phyloP scores from a whole-genome alignment of 345 rosid species.

The Camelina sativa region DNA sequence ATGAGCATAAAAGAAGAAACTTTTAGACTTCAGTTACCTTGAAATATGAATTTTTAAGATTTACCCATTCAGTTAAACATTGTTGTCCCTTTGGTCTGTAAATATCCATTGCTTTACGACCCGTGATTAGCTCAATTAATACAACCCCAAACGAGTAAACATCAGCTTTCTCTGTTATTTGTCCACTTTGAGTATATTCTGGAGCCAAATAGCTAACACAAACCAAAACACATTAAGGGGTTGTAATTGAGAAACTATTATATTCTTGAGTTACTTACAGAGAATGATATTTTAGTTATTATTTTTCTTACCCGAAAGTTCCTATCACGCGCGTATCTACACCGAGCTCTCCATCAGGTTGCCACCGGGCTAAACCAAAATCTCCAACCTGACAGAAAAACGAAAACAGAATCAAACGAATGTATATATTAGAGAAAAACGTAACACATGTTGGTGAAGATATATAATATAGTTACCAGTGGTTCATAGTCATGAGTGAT shows the following conservation, averaged over 20 bases:
- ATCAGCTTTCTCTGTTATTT: conserved; percentile 97
- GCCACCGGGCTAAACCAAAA: conserved; percentile 73
- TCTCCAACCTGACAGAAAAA: conserved; percentile 59
- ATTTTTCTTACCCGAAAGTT: conserved; percentile 54
- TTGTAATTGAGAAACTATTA: not conserved
- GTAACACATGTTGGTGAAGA: not conserved
- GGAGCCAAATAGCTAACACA: conserved; percentile 90
- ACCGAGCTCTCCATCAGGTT: conserved; percentile 59
- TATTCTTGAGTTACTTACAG: not conserved
- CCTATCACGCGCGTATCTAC: conserved; percentile 63
- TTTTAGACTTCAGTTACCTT: not conserved
- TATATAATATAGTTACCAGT: conserved; percentile 46
- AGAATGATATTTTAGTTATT: not conserved
- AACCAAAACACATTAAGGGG: not conserved
- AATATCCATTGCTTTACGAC: conserved; percentile 94
- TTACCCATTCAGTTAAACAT: conserved; percentile 96
- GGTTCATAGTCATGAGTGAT: conserved; percentile 74
- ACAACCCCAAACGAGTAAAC: conserved; percentile 98
- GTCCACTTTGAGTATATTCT: conserved; percentile 95
- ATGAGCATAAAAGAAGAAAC: not conserved
- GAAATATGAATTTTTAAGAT: not conserved
- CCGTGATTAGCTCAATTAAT: conserved; percentile 88
- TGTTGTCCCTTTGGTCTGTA: conserved; percentile 95
- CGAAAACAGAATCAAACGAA: not conserved
- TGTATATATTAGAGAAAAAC: not conserved